Base-by-base conservation (phyloP, 192 early-diverging fungal genomes). In the Gonapodya prolifera region DNA sequence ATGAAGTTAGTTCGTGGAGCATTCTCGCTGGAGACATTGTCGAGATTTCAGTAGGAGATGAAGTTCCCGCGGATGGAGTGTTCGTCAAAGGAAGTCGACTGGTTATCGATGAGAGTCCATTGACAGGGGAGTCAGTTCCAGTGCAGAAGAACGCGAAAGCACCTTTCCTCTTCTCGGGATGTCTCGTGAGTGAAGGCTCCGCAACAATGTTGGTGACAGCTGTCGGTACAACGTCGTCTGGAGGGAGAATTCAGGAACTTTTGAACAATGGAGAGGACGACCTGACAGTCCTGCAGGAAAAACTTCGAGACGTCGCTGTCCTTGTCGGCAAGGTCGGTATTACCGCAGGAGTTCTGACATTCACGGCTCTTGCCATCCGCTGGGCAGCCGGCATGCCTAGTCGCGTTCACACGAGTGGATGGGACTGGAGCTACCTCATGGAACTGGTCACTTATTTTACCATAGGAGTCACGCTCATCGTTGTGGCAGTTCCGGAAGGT, bases 401-500 rank as follows among this genome's bases (percentile, higher is more conserved):
- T 8, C 16, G 32, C 8, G 28, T 73, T 8, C 71, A 73, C 8
- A 32, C 28, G 2, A 29, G 71, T 32, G 71, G 71, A 2, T 73
- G 71, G 71, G 18, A 73, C 2, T 73, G 71, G 71, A 73, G 32
- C 71, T 32, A 30, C 28, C 31, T 73, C 8, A 73, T 32, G 31
- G 45, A 79, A 0, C 77, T 89, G 8, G 88, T 81, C 23, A 81
- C 84, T 69, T 77, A 86, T 78, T 89, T 89, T 79, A 86, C 87
- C 1, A 77, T 89, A 45, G 83, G 84, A 23, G 85, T 89, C 76
- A 89, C 86, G 23, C 81, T 89, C n/a, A 83, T 89, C 30, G 88
- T 89, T 34, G 88, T 89, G 18, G 88, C 88, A 35, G 88, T 89
- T 1, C 88, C 88, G 18, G 88, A 89, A 81, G 88, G 88, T 76